Base-by-base conservation (phyloP, 148 eudicot species). In the Fallopia convolvulus region DNA sequence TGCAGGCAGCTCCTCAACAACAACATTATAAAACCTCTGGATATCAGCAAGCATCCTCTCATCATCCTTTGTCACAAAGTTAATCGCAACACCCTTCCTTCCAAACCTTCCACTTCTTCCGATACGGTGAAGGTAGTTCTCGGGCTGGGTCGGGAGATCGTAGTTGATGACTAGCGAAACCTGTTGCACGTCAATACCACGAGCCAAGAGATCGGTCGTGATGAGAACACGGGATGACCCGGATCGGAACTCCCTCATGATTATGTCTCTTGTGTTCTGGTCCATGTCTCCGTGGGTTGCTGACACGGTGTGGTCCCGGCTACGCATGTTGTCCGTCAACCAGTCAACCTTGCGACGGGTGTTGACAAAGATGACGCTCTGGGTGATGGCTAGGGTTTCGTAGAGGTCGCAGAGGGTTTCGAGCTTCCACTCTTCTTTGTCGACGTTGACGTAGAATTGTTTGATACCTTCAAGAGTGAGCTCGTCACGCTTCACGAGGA, bases 211-310 rank as follows among this genome's bases (percentile, higher is more conserved):
- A 49, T 84, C 89, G 4, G 87, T 86, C 5, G 89, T 84, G 63
- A 86, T 86, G n/a, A 86, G 85, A 17, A 86, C 89, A 20, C 89
- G 85, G 14, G 89, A 86, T 0, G 87, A 84, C 3, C 89, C 89
- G 2, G 85, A 82, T 0, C 85, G 82, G 63, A 86, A 86, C 61
- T 86, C 89, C 32, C 83, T 80, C 89, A 86, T 84, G 44, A 84
- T 82, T 55, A 86, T 84, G 61, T 84, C 86, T 13, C 89, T 26
- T 2, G 83, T 82, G 80, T 86, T 86, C 74, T 82, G 85, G 56
- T 86, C 89, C 89, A 86, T 86, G 79, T 86, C 89, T 21, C 85
- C 87, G 18, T 86, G 89, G 40, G 89, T 86, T 26, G 89, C 89
- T 0, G 89, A 86, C 23, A 86, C 89, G 0, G 87, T 84, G 80